phyloP scores from a whole-genome alignment of 352 stramenopile genomes.

The Phytophthora melonis region DNA sequence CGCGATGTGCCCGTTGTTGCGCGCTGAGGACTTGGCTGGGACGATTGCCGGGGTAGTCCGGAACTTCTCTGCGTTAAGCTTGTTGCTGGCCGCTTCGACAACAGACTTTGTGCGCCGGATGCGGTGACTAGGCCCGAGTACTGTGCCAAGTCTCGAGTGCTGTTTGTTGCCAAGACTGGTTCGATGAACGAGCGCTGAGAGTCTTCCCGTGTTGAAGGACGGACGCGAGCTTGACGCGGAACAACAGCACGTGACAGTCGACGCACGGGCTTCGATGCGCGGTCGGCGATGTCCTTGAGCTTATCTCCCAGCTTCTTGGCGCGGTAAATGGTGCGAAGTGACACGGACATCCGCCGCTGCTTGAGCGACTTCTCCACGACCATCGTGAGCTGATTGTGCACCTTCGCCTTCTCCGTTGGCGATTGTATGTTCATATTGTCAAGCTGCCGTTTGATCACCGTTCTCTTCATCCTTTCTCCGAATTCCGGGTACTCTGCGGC shows the following conservation, averaged over 20 bases:
- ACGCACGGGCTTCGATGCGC: constrained; percentile 46
- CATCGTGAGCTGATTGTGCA: constrained; percentile 80
- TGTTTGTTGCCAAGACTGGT: constrained; percentile 10
- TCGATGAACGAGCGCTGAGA: constrained; percentile 17
- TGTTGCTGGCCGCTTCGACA: constrained; percentile 18
- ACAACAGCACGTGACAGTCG: constrained; percentile 30
- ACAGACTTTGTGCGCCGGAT: constrained; percentile 24
- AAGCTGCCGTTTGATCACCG: constrained; percentile 82
- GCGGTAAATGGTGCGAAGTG: constrained; percentile 77
- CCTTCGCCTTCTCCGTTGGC: constrained; percentile 72
- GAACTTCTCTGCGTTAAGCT: constrained; percentile 7
- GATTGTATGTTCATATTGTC: constrained; percentile 90
- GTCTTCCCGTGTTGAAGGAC: constrained; percentile 34
- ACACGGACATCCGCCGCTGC: constrained; percentile 73
- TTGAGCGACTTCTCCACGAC: constrained; percentile 87
- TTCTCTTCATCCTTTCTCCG: constrained; percentile 82
- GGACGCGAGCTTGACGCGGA: constrained; percentile 25
- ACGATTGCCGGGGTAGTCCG: constrained; percentile 15
- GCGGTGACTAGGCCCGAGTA: constrained; percentile 20
- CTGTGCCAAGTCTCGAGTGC: constrained; percentile 41
- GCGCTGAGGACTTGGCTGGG: constrained; percentile 5
- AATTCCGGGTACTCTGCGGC: constrained; percentile 83
- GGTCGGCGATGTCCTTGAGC: constrained; percentile 85
- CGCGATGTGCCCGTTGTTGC: constrained; percentile 7
- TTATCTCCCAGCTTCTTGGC: constrained; percentile 85